Percentiles rank a stretch among this genome's conserved stretches.
These are phyloP conservation scores for Amylocarpus encephaloides DNA, from an alignment of 2,329 filamentous ascomycete genomes.

Conservation along the genomic window DNA sequence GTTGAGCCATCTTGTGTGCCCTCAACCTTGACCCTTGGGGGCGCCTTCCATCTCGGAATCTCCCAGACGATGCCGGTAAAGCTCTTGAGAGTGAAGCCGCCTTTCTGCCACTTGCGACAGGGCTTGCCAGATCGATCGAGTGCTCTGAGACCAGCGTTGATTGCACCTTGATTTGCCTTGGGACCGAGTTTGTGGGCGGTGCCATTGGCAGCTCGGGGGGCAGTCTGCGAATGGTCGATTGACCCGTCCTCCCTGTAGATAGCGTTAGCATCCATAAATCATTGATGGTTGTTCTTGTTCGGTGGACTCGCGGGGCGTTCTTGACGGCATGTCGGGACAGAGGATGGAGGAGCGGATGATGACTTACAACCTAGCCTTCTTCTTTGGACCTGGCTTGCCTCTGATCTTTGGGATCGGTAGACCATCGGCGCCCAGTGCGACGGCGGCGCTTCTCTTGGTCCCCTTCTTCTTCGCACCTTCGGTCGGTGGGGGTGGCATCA, in stretches of 20 bases:
- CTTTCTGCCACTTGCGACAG: constrained; percentile 85
- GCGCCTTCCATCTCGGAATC: constrained; percentile 75
- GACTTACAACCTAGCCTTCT: constrained; percentile 88
- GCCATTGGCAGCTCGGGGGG: constrained; percentile 35
- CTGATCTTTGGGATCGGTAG: constrained; percentile 65
- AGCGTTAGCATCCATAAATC: constrained; percentile 28
- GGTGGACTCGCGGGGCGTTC: not conserved
- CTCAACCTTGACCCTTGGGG: constrained; percentile 46
- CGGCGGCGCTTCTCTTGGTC: constrained; percentile 62
- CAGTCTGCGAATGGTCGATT: constrained; percentile 48
- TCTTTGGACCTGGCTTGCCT: constrained; percentile 92
- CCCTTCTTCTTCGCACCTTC: constrained; percentile 70
- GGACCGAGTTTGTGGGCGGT: constrained; percentile 77
- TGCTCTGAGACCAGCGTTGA: constrained; percentile 91
- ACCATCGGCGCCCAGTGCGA: constrained; percentile 51
- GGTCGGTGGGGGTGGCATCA: constrained; percentile 50
- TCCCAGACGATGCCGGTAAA: constrained; percentile 86
- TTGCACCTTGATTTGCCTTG: constrained; percentile 93
- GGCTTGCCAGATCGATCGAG: constrained; percentile 89
- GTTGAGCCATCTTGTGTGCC: constrained; percentile 41
- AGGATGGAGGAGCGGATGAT: not conserved
- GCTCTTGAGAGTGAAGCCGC: constrained; percentile 77
- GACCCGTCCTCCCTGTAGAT: constrained; percentile 53
- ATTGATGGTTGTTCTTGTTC: not conserved
- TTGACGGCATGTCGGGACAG: not conserved